phyloP scores from a whole-genome alignment of 768 basidiomycete species.

The Dentipellis fragilis region DNA sequence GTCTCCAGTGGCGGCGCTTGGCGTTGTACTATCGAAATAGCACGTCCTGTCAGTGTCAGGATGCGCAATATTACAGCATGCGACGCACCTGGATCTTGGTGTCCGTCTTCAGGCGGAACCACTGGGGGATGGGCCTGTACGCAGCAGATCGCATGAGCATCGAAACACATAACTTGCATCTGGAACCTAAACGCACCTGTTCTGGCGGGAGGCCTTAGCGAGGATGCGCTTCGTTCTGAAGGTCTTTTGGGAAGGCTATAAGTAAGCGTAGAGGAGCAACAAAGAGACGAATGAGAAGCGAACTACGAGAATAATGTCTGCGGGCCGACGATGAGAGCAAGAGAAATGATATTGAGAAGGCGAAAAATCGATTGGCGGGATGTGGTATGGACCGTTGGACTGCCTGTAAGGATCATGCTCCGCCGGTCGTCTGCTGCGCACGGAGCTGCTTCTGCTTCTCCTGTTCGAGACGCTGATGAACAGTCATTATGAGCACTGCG shows the following conservation, averaged over 20 bases:
- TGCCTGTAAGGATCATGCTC: background rate
- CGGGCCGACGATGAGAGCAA: background rate
- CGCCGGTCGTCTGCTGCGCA: constrained; percentile 9
- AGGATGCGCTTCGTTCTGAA: constrained; percentile 96
- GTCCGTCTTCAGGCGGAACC: constrained; percentile 97
- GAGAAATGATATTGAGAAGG: background rate
- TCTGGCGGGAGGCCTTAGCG: constrained; percentile 92
- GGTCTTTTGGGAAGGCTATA: constrained; percentile 55
- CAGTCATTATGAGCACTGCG: background rate
- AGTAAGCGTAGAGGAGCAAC: background rate
- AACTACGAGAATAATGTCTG: background rate
- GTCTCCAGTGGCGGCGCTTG: constrained; percentile 98
- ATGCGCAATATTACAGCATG: background rate
- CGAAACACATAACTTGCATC: background rate
- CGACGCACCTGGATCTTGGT: constrained; percentile 77
- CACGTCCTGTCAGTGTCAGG: background rate
- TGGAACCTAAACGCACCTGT: constrained; percentile 47
- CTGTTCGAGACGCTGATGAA: constrained; percentile 65
- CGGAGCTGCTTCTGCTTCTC: constrained; percentile 80
- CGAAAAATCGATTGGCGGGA: too few relatives aligned
- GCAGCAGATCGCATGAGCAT: background rate
- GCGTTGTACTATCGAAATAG: constrained; percentile 66
- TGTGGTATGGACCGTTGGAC: too few relatives aligned
- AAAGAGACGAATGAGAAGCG: background rate
- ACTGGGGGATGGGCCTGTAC: constrained; percentile 89